Base-by-base conservation (phyloP, 1,284 basidiomycete species). In the Takashimella koratensis region DNA sequence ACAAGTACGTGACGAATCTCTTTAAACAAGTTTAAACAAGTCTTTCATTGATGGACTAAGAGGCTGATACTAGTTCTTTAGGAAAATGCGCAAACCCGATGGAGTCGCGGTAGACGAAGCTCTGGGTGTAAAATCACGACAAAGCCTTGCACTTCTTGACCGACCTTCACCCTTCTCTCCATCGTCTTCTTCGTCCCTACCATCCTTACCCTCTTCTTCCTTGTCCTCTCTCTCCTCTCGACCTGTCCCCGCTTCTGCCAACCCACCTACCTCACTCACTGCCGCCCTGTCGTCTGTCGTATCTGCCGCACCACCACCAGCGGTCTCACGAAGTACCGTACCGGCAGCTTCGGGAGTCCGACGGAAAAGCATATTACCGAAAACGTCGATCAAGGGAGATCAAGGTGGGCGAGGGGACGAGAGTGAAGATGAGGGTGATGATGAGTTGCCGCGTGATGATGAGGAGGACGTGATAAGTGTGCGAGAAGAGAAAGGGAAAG, bases 51-150 rank as follows among this genome's bases (percentile, higher is more conserved):
- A 36, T 36, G 10, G 8, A 36, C 16, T 36, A 36, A 36, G 30
- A 16, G n/a, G n/a, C n/a, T n/a, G n/a, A 36, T 36, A 36, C 52
- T 53, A 25, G 51, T 45, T 11, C 20, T 6, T 3, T 25, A 55
- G 52, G 24, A 60, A 60, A 40, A 60, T 60, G 58, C 58, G 58
- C 47, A 60, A 60, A 43, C 58, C 58, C 1, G 58, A 59, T 47
- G 58, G 54, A 25, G 26, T 53, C 16, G 45, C 43, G 4, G 47
- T 50, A 16, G 57, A 58, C 36, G 57, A 58, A 13, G 40, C 45
- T 16, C 45, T 55, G 13, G 53, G 53, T 3, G 20, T 53, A 16
- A 36, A 36, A 36, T 16, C 30, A 36, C 30, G 30, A 36, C 16
- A 8, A 16, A 36, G 30, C 30, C 30, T 36, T 16, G 30, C 30